Evolutionary conservation across 805 yeast species (phyloP).

Genomic region (Metschnikowia arizonensis): DNA sequence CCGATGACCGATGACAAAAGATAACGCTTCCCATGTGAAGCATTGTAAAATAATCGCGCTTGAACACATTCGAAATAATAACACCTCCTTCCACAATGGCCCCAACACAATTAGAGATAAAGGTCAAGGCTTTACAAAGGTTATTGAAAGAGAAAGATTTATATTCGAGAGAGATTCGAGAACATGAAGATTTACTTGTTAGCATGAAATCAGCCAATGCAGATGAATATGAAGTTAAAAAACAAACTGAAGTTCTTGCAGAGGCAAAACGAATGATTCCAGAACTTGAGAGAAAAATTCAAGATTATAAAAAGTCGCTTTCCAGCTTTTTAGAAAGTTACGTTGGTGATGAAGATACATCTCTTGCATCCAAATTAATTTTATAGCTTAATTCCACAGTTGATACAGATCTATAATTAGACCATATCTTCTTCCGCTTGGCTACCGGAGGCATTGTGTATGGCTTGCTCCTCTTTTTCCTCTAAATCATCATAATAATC

Average conservation of each 20-base stretch:
- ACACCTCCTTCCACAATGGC: slow-evolving; percentile 41
- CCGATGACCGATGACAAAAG: neutral
- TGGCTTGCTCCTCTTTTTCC: slow-evolving; percentile 22
- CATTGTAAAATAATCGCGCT: neutral
- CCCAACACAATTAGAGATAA: slow-evolving; percentile 68
- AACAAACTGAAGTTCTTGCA: slow-evolving; percentile 34
- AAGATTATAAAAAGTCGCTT: slow-evolving; percentile 35
- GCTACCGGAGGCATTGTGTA: neutral
- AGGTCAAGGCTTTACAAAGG: slow-evolving; percentile 63
- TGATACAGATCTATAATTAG: neutral
- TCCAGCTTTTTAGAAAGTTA: slow-evolving; percentile 35
- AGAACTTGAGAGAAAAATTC: slow-evolving; percentile 19
- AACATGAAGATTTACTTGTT: slow-evolving; percentile 48
- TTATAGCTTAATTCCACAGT: neutral
- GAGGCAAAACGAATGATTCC: slow-evolving; percentile 39
- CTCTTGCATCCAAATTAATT: slow-evolving; percentile 24
- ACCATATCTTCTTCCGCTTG: slow-evolving; percentile 15
- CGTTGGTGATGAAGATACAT: slow-evolving; percentile 32
- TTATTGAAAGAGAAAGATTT: slow-evolving; percentile 61
- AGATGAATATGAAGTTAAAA: slow-evolving; percentile 65
- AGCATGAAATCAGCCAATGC: slow-evolving; percentile 42
- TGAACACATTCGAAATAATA: neutral
- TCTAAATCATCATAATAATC: slow-evolving; percentile 62
- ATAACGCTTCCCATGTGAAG: neutral
- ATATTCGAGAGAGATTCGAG: slow-evolving; percentile 56